Conservation (phyloP, 352 stramenopile species). For the Phytopythium cucurbitacearum region DNA sequence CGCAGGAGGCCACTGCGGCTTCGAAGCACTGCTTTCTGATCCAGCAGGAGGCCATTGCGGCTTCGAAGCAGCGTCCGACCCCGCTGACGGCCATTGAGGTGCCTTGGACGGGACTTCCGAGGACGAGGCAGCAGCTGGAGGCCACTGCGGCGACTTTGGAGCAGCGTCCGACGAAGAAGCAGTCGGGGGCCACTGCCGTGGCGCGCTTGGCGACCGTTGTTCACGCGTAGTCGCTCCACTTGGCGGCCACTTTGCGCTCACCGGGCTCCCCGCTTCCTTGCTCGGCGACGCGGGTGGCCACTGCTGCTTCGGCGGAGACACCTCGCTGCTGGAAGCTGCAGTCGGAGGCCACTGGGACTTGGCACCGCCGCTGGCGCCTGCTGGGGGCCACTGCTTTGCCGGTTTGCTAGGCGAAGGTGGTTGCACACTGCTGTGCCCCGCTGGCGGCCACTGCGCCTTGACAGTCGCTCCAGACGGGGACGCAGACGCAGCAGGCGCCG, state of each 20-base stretch:
- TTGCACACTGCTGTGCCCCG: conserved; percentile 3
- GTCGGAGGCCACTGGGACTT: conserved; percentile 30
- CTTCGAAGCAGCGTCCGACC: conserved; percentile 9
- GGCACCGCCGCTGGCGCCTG: not conserved
- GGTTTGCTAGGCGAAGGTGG: not conserved
- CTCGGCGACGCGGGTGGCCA: conserved; percentile 11
- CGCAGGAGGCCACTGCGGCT: conserved; percentile 33
- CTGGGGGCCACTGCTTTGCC: conserved; percentile 11
- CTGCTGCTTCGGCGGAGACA: conserved; percentile 15
- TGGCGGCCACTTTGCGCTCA: not conserved
- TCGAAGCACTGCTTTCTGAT: conserved; percentile 10
- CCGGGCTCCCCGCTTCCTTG: conserved; percentile 2
- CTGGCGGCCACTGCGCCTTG: conserved; percentile 25
- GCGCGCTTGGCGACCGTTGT: not conserved
- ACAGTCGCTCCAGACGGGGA: conserved; percentile 7
- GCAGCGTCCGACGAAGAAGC: no score
- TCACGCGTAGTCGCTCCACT: not conserved
- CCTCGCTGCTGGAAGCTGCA: conserved; percentile 1
- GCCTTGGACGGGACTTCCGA: not conserved
- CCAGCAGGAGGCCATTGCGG: conserved; percentile 38
- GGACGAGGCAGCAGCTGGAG: not conserved
- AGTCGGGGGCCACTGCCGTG: not conserved
- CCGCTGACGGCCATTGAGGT: not conserved
- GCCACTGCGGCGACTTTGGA: not conserved
- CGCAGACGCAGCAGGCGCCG: conserved; percentile 8